Base-by-base conservation (phyloP, 768 basidiomycete species). In the Suillus variegatus region DNA sequence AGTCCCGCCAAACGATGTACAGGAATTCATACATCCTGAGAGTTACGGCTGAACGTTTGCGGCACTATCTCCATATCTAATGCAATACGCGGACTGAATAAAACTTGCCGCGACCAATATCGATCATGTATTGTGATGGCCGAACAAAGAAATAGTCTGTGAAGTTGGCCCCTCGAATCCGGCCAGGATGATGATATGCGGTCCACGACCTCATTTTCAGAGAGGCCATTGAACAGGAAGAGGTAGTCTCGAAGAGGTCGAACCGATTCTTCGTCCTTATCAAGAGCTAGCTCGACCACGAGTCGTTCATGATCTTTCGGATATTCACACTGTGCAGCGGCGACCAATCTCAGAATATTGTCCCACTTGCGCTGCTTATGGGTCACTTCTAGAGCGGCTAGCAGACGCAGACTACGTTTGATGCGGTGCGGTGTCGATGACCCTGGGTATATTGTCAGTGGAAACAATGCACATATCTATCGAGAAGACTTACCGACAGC, bases 191-290 rank as follows among this genome's bases (percentile, higher is more conserved):
- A 38, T 38, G 12, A 7, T n/a, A 56, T 14, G 13, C 36, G n/a
- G 55, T 38, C n/a, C n/a, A 38, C 13, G 36, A 56, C n/a, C 6
- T 55, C 54, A 55, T 56, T 38, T 36, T 56, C 55, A 38, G 55
- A 14, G 12, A 38, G 36, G 1, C 55, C 55, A 56, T 56, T 22
- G 20, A 56, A 56, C 20, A 56, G 36, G 36, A 36, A 22, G 36
- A 56, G n/a, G 35, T 56, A 55, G 55, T 56, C 35, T 56, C 35
- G 55, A 36, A 36, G 55, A 38, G 55, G 55, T 14, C 36, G n/a
- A 56, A 56, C 36, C 4, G n/a, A 56, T 38, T 36, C 25, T 1
- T n/a, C 6, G 1, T 4, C 0, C 36, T 1, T n/a, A n/a, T 20
- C 35, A n/a, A 38, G 20, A n/a, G 2, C 13, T 1, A 56, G 4